These are phyloP conservation scores for Osmanthus fragrans DNA, from an alignment of 257 asterid species.

Conservation along the genomic window DNA sequence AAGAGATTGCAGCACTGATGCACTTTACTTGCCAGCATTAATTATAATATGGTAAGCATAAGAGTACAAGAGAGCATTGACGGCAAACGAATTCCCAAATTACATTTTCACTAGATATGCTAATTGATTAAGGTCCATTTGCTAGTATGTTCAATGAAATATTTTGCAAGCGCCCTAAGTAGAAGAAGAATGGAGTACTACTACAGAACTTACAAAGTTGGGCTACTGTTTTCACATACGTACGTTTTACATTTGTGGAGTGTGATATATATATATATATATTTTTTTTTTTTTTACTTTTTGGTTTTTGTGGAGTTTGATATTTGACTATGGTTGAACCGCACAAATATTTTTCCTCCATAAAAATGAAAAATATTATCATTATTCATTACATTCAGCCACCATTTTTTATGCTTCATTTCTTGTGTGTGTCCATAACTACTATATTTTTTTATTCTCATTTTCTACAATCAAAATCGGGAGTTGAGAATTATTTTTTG, in stretches of 20 bases:
- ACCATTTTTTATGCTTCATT: too few species aligned
- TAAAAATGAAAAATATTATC: too few species aligned
- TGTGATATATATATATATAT: too few species aligned
- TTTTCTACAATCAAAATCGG: too few species aligned
- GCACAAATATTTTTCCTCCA: too few species aligned
- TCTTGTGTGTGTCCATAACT: too few species aligned
- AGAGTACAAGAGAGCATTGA: not conserved
- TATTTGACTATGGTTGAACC: not conserved
- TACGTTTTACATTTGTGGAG: not conserved
- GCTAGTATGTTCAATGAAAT: constrained; percentile 1
- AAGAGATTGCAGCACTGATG: not conserved
- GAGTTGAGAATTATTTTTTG: too few species aligned
- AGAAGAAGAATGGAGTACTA: not conserved
- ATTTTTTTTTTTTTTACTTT: too few species aligned
- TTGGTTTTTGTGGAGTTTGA: not conserved
- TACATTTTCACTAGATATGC: not conserved
- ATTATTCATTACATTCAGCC: too few species aligned
- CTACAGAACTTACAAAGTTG: not conserved
- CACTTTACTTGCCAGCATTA: not conserved
- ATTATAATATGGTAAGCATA: not conserved
- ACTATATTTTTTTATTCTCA: too few species aligned
- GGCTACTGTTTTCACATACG: not conserved
- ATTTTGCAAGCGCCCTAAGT: not conserved
- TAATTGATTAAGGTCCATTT: not conserved
- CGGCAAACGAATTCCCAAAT: not conserved